These are phyloP conservation scores for Lathyrus oleraceus DNA, from an alignment of 306 rosid species.

Conservation along the genomic window DNA sequence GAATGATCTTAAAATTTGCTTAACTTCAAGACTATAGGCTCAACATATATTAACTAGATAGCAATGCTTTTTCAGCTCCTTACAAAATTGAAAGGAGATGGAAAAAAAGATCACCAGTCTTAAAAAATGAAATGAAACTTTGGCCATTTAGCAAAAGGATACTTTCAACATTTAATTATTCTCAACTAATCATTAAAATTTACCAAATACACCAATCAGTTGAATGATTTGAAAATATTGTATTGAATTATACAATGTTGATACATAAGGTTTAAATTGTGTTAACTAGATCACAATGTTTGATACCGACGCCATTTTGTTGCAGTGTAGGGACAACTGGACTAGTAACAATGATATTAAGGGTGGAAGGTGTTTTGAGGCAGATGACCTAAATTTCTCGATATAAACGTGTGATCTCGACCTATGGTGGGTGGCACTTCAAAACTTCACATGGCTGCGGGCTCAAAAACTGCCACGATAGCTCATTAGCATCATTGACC, in stretches of 20 bases:
- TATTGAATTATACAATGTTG: neutral
- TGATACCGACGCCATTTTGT: neutral
- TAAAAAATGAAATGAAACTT: neutral
- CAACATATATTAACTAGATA: constrained; percentile 9
- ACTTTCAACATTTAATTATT: neutral
- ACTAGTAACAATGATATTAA: neutral
- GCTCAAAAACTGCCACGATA: neutral
- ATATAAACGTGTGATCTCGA: neutral
- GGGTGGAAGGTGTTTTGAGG: neutral
- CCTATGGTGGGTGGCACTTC: neutral
- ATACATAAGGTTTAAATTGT: neutral
- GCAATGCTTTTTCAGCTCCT: constrained; percentile 12
- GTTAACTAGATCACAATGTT: constrained; percentile 1
- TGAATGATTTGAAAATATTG: neutral
- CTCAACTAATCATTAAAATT: constrained; percentile 3
- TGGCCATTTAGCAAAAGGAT: neutral
- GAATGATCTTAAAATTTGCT: constrained; percentile 1
- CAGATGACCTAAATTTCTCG: neutral
- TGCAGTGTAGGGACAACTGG: neutral
- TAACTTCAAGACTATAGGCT: constrained; percentile 14
- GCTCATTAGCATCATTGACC: neutral
- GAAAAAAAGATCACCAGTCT: constrained; percentile 4
- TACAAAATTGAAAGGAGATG: constrained; percentile 3
- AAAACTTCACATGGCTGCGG: neutral
- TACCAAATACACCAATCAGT: neutral